These are phyloP conservation scores for Chaetomium sp. DNA, from an alignment of 2,329 filamentous ascomycete species.

Conservation along the genomic window DNA sequence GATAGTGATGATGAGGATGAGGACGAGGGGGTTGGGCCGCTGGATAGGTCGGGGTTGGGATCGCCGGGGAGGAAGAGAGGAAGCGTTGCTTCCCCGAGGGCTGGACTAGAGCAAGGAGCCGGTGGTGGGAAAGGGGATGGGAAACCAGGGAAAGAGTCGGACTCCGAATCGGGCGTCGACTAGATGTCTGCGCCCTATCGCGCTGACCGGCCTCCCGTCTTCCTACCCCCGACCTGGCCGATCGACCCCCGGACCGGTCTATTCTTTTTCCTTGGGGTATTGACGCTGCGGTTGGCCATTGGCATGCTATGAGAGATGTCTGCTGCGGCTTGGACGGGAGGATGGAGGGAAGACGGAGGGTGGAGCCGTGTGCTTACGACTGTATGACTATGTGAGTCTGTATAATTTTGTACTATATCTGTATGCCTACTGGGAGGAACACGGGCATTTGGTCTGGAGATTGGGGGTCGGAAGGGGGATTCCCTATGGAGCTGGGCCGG, in stretches of 20 bases:
- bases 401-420: background rate
- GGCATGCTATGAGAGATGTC: background rate
- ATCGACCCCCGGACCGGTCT: background rate
- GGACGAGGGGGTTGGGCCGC: conserved; percentile 21
- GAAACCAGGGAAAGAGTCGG: background rate
- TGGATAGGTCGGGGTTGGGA: conserved; percentile 1
- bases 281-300: background rate
- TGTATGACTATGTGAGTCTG: background rate
- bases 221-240: background rate
- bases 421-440: background rate
- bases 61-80: background rate
- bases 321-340: background rate
- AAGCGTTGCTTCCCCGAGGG: background rate
- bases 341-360: background rate
- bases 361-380: conserved; percentile 5
- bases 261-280: background rate
- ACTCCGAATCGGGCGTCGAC: conserved; percentile 21
- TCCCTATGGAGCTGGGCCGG: background rate
- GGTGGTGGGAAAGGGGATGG: background rate
- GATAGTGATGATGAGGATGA: conserved; percentile 30
- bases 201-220: background rate
- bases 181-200: conserved; percentile 7
- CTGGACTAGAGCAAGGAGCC: background rate
- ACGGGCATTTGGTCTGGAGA: background rate
- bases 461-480: background rate